Percentiles rank a stretch among this genome's conserved stretches.
Conservation (phyloP, 768 basidiomycete species). For the Tylopilus felleus region DNA sequence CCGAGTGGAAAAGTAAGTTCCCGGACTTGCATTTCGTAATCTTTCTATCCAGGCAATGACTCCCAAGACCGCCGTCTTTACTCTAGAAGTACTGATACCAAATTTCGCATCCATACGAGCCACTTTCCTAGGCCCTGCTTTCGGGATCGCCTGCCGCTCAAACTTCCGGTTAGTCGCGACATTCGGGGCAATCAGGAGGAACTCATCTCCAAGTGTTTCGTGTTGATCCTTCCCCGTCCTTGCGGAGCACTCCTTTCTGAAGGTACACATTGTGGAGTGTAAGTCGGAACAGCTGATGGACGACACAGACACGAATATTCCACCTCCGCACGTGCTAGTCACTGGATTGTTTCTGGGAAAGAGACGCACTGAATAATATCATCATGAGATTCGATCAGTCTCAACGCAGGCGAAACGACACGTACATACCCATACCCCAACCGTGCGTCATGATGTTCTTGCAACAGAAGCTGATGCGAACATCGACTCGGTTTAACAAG, state of each 20-base stretch:
- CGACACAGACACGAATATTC: neutral
- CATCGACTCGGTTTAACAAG: neutral
- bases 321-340: too few species aligned
- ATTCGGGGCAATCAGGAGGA: neutral
- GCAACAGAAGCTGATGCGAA: neutral
- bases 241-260: neutral
- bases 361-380: too few species aligned
- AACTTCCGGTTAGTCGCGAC: neutral
- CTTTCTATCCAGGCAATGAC: too few species aligned
- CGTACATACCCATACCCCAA: neutral
- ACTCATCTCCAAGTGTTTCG: neutral
- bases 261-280: neutral
- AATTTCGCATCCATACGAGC: too few species aligned
- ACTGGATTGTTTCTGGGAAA: too few species aligned
- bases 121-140: too few species aligned
- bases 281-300: too few species aligned
- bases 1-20: too few species aligned
- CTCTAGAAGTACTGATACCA: too few species aligned
- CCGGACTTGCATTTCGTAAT: too few species aligned
- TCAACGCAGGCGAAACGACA: neutral
- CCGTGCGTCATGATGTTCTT: neutral
- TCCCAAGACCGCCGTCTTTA: too few species aligned
- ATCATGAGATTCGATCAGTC: neutral
- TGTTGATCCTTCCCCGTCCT: neutral
- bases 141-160: too few species aligned